Evolutionary conservation across 148 eudicot species (phyloP), one percentile per base, ranked within the genome.

Genomic region (Cornus kousa): DNA sequence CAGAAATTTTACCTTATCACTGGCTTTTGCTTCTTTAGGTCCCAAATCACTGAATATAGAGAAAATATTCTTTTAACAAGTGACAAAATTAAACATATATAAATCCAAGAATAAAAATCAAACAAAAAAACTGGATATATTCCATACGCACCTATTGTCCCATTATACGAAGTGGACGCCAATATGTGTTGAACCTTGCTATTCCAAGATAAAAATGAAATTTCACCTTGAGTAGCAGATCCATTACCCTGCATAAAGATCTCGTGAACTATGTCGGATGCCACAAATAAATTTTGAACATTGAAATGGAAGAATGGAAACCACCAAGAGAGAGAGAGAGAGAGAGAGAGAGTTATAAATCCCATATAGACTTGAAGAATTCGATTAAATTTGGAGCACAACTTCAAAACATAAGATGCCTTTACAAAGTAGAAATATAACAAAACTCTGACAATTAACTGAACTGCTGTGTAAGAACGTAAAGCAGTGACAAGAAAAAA

Each of bases 191-290:
- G 94, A 74, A 94, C 98, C 87, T 91, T 94, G 85, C 89, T 88
- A 77, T 97, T 97, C 99, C 99, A 97, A 50, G 99, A 91, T 82
- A 97, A 79, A 79, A 78, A 97, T 72, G 99, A 97, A 83, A 97
- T 97, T 88, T 97, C 98, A 78, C 97, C 98, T 84, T 94, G 98
- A 68, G 92, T 79, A 77, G 98, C 92, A 80, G 93, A 81, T 64
- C 94, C 93, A 91, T 80, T 90, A 60, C 97, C 98, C 99, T 97
- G 91, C 81, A 86, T 32, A 75, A 81, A 60, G 43, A 78, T 46
- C 31, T 57, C 69, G 69, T 32, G 80, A 74, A 33, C 20, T 39
- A 70, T 68, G 60, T 79, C 23, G 32, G 67, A 46, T 28, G 35
- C 68, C 62, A 19, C 33, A 55, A 68, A 20, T 57, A 62, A 9